Conservation (phyloP, 2,329 filamentous ascomycete genomes). For the Shiraia sp. region DNA sequence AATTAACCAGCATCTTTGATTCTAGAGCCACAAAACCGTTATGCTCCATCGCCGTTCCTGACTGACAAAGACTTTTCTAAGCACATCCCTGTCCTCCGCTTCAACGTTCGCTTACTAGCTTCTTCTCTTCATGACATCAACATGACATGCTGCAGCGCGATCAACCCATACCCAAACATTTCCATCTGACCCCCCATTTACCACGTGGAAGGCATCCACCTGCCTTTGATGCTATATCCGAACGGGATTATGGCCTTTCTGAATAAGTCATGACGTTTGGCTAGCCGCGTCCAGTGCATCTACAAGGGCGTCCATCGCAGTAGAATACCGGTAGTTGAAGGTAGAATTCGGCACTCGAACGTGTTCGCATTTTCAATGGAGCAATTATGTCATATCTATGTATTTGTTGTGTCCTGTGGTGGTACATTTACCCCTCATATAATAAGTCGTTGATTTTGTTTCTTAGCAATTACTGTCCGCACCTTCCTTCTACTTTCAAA, state of each 20-base stretch:
- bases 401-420: conserved; percentile 10
- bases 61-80: too few species aligned
- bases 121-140: too few species aligned
- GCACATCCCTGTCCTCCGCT: too few species aligned
- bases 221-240: conserved; percentile 8
- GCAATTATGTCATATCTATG: conserved; percentile 29
- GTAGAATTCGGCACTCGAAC: conserved; percentile 9
- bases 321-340: conserved; percentile 25
- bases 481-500: not conserved
- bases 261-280: conserved; percentile 35
- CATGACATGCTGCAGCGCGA: conserved; percentile 29
- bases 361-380: conserved; percentile 9
- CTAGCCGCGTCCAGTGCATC: conserved; percentile 28
- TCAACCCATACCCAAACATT: too few species aligned
- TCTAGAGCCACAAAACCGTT: too few species aligned
- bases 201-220: conserved; percentile 16
- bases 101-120: too few species aligned
- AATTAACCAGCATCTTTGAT: too few species aligned
- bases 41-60: too few species aligned
- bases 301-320: conserved; percentile 24
- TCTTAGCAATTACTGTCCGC: conserved; percentile 9
- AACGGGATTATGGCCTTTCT: conserved; percentile 23
- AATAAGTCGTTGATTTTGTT: not conserved
- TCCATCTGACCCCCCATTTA: conserved; percentile 12
- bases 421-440: conserved; percentile 7